Conservation (phyloP, 257 asterid species). For the Orobanche coerulescens region DNA sequence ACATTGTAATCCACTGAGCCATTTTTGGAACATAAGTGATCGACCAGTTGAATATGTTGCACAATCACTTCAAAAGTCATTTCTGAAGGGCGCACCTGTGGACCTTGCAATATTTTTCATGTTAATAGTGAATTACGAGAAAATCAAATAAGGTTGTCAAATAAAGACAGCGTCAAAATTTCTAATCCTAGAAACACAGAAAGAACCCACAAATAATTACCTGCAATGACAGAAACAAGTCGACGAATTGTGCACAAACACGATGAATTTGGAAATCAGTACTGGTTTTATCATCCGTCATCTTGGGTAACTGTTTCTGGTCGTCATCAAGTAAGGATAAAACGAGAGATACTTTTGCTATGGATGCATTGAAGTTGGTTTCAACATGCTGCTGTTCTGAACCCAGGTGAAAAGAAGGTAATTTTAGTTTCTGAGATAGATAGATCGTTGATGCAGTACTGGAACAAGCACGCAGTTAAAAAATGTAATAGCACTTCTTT, state of each 20-base stretch:
- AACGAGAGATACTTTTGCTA: conserved; percentile 52
- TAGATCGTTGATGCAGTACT: conserved; percentile 12
- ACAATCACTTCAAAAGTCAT: conserved; percentile 56
- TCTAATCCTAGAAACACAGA: conserved; percentile 11
- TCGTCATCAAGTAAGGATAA: conserved; percentile 74
- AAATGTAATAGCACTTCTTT: not conserved
- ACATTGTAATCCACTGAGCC: conserved; percentile 27
- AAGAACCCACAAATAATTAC: conserved; percentile 31
- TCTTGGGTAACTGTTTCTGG: conserved; percentile 30
- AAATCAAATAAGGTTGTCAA: conserved; percentile 10
- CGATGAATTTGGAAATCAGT: conserved; percentile 34
- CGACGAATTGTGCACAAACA: conserved; percentile 53
- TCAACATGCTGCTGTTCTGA: conserved; percentile 89
- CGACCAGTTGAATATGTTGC: conserved; percentile 61
- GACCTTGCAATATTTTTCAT: conserved; percentile 30
- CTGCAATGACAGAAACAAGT: conserved; percentile 46
- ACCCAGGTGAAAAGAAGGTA: conserved; percentile 24
- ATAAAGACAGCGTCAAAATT: conserved; percentile 19
- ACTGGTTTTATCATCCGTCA: conserved; percentile 31
- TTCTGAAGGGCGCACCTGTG: conserved; percentile 65
- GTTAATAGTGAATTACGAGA: conserved; percentile 25
- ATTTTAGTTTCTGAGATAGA: conserved; percentile 25
- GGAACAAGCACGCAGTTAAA: not conserved
- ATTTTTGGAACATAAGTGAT: conserved; percentile 44
- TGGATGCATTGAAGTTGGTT: conserved; percentile 67